Base-by-base conservation (phyloP, 1,284 basidiomycete species). In the Leccinum holopus region DNA sequence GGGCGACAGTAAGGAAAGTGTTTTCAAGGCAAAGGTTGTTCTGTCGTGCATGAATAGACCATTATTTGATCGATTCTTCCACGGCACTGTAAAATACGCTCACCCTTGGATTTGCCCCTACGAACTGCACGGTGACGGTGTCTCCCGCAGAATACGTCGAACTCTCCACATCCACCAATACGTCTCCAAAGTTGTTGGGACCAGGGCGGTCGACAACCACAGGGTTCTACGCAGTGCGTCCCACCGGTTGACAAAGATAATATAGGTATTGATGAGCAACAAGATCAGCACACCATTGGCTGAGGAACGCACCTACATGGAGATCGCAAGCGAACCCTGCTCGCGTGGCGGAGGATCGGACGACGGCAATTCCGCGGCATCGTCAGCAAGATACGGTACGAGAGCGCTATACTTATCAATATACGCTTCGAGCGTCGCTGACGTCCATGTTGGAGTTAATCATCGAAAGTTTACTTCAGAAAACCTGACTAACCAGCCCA, bases 81-180 rank as follows among this genome's bases (percentile, higher is more conserved):
- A 55, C 18, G 41, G 6, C 37, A 54, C 49, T 14, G 18, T 21
- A 5, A 61, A 56, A 41, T 2, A 37, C 18, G 72, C 84, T 66
- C 65, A 90, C 89, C 73, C 91, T 81, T 0, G 91, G 92, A 74
- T 92, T 91, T 47, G 90, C 91, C 63, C 88, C 90, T 55, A 91
- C 85, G 65, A 94, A 94, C 56, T 81, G 77, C 6, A 82, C 87
- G 4, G 75, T 75, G 47, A 91, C 89, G 11, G 81, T 87, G 30
- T 87, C 79, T 14, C 87, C 85, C 12, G 77, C 79, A 51, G 72
- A 75, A 72, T 91, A 91, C 5, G 79, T 71, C 3, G 69, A 73
- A 0, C 77, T 77, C 10, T 78, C 72, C 28, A 90, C 89, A 71
- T 92, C 85, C n/a, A 78, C 72, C 14, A 88, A 69, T 4, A 91